phyloP scores from a whole-genome alignment of 78 protist genomes.

The Dictyostelium intermedium region DNA sequence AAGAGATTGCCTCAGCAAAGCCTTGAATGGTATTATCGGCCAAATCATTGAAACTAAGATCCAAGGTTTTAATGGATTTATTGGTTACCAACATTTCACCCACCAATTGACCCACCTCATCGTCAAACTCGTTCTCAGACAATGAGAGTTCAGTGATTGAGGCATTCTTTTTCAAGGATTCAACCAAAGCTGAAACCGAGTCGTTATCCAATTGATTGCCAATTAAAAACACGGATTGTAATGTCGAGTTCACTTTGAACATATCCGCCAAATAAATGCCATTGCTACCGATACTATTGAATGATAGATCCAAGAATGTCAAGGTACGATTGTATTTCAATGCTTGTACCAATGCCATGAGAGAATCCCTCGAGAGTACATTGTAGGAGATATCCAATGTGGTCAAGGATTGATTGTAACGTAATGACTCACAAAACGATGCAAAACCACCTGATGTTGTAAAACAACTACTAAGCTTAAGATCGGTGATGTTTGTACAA shows the following conservation, averaged over 20 bases:
- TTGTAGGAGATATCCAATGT: conserved; percentile 32
- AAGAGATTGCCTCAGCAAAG: conserved; percentile 27
- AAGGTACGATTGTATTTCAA: conserved; percentile 23
- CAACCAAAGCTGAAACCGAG: conserved; percentile 8
- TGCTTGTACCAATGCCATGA: neutral
- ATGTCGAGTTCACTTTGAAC: neutral
- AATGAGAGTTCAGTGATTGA: conserved; percentile 45
- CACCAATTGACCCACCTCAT: conserved; percentile 27
- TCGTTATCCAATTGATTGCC: conserved; percentile 70
- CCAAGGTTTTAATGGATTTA: conserved; percentile 11
- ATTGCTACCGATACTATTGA: conserved; percentile 16
- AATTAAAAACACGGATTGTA: conserved; percentile 26
- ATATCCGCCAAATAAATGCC: conserved; percentile 11
- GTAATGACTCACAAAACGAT: conserved; percentile 30
- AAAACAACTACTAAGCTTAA: conserved; percentile 10
- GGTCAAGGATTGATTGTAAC: conserved; percentile 19
- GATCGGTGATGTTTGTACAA: neutral
- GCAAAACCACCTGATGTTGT: neutral
- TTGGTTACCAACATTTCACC: conserved; percentile 43
- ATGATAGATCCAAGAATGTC: conserved; percentile 42
- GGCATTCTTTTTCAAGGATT: conserved; percentile 11
- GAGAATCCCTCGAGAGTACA: neutral
- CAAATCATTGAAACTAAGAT: conserved; percentile 42
- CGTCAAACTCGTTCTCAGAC: conserved; percentile 58
- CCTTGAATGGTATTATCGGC: conserved; percentile 3